These are phyloP conservation scores for Nannochloropsis gaditana DNA, from an alignment of 108 stramenopile genomes.

Conservation along the genomic window DNA sequence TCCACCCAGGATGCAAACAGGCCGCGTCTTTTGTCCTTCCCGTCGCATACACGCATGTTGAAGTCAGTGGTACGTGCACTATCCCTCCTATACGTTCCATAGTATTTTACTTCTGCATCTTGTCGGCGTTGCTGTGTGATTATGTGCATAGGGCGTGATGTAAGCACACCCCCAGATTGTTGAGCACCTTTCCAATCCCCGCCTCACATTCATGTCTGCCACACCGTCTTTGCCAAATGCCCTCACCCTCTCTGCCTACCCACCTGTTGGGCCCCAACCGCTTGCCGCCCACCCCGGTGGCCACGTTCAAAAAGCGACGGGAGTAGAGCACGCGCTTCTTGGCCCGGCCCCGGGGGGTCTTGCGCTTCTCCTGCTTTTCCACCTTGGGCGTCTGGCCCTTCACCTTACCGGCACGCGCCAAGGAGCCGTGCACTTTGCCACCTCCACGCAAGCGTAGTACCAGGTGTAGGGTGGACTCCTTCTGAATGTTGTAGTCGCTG, in stretches of 20 bases:
- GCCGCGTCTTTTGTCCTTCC: too few species aligned
- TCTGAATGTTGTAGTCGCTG: conserved; percentile 91
- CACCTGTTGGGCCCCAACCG: conserved; percentile 83
- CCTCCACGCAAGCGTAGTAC: conserved; percentile 85
- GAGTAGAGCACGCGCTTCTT: conserved; percentile 99
- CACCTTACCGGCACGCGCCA: conserved; percentile 99
- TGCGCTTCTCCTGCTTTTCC: conserved; percentile 83
- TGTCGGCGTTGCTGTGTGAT: neutral
- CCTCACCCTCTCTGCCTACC: neutral
- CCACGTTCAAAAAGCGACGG: conserved; percentile 97
- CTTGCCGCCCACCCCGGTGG: conserved; percentile 95
- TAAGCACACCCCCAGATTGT: too few species aligned
- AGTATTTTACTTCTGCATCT: neutral
- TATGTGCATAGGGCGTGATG: too few species aligned
- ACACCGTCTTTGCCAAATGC: conserved; percentile 29
- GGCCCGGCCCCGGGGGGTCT: conserved; percentile 87
- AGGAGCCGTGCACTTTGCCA: conserved; percentile 99
- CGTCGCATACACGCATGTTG: too few species aligned
- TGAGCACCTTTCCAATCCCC: too few species aligned
- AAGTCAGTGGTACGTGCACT: too few species aligned
- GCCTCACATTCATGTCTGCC: too few species aligned
- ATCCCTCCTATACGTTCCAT: too few species aligned
- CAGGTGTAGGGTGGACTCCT: conserved; percentile 88
- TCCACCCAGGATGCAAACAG: too few species aligned
- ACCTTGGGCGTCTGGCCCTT: conserved; percentile 99